Conservation (phyloP, 2,329 filamentous ascomycete species). For the Xylariaceae sp. region DNA sequence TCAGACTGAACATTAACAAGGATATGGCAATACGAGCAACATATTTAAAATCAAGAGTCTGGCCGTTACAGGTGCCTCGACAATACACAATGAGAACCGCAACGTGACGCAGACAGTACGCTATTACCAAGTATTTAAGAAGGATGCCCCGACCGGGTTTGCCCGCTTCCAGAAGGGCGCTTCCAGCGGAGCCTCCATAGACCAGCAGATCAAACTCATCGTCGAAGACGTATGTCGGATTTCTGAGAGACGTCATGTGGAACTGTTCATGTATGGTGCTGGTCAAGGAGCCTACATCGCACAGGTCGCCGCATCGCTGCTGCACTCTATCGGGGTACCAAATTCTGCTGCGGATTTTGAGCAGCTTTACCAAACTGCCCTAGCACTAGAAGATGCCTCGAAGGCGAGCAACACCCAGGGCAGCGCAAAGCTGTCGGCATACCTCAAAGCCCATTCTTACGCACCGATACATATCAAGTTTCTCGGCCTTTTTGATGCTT, state of each 20-base stretch:
- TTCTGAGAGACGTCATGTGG: background rate
- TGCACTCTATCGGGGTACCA: constrained; percentile 6
- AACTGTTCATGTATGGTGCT: constrained; percentile 10
- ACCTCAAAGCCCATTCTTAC: constrained; percentile 4
- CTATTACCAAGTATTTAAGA: constrained; percentile 8
- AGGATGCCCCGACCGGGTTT: background rate
- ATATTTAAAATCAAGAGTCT: constrained; percentile 7
- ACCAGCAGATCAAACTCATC: constrained; percentile 10
- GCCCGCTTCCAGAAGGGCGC: constrained; percentile 3
- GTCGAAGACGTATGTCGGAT: constrained; percentile 7
- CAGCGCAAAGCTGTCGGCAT: constrained; percentile 2
- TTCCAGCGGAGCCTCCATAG: constrained; percentile 4
- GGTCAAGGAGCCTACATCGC: constrained; percentile 9
- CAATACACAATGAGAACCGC: constrained; percentile 1
- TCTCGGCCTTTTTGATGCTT: constrained; percentile 6
- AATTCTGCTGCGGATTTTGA: constrained; percentile 9
- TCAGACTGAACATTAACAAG: constrained; percentile 6
- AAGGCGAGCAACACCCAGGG: constrained; percentile 4
- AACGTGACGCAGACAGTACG: constrained; percentile 4
- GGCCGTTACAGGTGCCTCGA: constrained; percentile 2
- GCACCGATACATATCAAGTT: constrained; percentile 5
- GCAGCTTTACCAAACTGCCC: constrained; percentile 7
- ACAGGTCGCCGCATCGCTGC: constrained; percentile 8
- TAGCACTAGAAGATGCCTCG: constrained; percentile 3
- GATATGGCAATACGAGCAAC: constrained; percentile 10